Evolutionary conservation across 2,329 filamentous ascomycete species (phyloP), one percentile per base, ranked within the genome.

Genomic region (Exophiala alcalophila): DNA sequence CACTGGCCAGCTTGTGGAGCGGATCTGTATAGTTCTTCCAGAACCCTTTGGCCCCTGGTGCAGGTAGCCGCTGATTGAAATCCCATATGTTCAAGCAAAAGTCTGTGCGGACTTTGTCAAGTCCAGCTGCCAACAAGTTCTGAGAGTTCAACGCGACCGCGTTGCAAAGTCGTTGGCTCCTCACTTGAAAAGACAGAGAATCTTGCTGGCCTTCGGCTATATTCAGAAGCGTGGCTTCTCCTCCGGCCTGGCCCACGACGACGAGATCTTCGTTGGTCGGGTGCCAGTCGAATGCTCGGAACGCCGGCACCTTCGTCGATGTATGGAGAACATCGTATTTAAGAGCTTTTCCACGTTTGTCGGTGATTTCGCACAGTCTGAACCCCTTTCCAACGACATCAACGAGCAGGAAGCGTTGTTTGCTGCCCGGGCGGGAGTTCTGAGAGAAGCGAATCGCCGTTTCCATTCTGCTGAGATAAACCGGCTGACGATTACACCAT

Each of bases 211-310:
- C 68, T 25, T 73, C 68, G 50, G 76, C 70, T 37, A 83, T 66
- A 37, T 72, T 72, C 42, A 81, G 62, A 35, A 83, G 62, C 9
- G 71, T 76, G 20, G 78, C 77, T 60, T 81, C 78, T 23, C 80
- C 80, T 12, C 77, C 78, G 2, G 75, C 73, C 49, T 78, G 72
- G 16, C 80, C 80, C 9, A 83, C 69, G 14, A 75, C 78, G 20
- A 82, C 74, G 2, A 81, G 61, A 33, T 69, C 67, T 44, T 79
- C 73, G 52, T 81, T 70, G 24, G 67, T 68, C 40, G 74, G 74
- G 5, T 78, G 81, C 78, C 78, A 83, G 60, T 82, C 79, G 61
- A 83, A 83, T 10, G 80, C 78, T 26, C 76, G 77, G 57, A 81
- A 82, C 19, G 74, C 71, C 19, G 78, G 77, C 2, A 81, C 69